phyloP scores from a whole-genome alignment of 108 stramenopile species.

The Phaeodactylum tricornutum region DNA sequence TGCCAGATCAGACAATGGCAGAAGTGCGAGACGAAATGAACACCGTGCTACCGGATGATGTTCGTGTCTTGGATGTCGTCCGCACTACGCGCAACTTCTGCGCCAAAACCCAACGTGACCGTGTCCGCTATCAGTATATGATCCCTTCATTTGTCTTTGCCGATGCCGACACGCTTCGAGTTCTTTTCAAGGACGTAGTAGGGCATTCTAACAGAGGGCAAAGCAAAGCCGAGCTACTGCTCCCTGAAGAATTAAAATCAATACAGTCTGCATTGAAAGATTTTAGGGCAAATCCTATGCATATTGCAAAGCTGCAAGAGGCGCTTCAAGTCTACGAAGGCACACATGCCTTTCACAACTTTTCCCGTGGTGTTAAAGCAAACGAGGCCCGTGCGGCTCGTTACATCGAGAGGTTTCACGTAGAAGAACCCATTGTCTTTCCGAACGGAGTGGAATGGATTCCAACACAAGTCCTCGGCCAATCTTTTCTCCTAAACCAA shows the following conservation, averaged over 20 bases:
- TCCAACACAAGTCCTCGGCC: constrained; percentile 81
- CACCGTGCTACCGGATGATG: constrained; percentile 70
- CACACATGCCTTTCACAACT: constrained; percentile 85
- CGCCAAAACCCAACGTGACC: constrained; percentile 81
- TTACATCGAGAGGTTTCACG: constrained; percentile 63
- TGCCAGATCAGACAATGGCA: constrained; percentile 32
- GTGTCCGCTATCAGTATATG: constrained; percentile 95
- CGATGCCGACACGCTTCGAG: neutral
- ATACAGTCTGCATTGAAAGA: constrained; percentile 21
- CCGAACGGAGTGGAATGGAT: constrained; percentile 71
- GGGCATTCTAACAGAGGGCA: constrained; percentile 16
- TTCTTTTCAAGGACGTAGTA: neutral
- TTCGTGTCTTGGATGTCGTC: constrained; percentile 72
- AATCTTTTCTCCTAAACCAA: constrained; percentile 95
- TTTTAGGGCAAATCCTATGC: constrained; percentile 51
- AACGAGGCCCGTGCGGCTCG: constrained; percentile 59
- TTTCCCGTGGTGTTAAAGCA: constrained; percentile 64
- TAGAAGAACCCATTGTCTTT: constrained; percentile 61
- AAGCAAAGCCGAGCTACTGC: constrained; percentile 22
- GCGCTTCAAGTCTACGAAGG: constrained; percentile 73
- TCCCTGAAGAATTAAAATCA: constrained; percentile 23
- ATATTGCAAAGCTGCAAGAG: constrained; percentile 35
- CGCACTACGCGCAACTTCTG: constrained; percentile 83
- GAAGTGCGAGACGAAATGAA: constrained; percentile 59
- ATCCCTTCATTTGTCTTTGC: constrained; percentile 83